phyloP scores from a whole-genome alignment of 2,329 filamentous ascomycete species.

The Sporothrix euskadiensis region DNA sequence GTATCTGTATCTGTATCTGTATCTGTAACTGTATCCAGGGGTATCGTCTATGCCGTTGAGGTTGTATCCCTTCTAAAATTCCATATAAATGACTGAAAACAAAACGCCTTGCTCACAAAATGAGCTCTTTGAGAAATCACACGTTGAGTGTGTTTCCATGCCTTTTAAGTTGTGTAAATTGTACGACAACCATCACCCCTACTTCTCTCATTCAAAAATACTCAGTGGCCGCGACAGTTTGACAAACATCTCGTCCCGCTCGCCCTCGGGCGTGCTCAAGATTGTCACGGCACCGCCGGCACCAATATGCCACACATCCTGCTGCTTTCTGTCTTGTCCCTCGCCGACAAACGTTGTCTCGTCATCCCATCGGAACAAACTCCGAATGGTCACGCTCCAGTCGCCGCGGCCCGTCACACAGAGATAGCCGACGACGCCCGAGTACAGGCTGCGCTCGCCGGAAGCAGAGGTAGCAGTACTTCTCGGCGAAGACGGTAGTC shows the following conservation, averaged over 20 bases:
- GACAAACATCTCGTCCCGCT: slow-evolving; percentile 88
- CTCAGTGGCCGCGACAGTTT: slow-evolving; percentile 64
- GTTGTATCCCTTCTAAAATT: neutral
- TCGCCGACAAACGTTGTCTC: slow-evolving; percentile 42
- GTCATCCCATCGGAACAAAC: slow-evolving; percentile 71
- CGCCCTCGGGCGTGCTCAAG: slow-evolving; percentile 74
- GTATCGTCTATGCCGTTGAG: slow-evolving; percentile 26
- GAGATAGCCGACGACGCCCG: slow-evolving; percentile 86
- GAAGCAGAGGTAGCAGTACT: no score
- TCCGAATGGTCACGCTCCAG: slow-evolving; percentile 89
- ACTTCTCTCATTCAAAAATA: slow-evolving; percentile 43
- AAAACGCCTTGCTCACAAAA: neutral
- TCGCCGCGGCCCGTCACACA: slow-evolving; percentile 82
- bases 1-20: neutral
- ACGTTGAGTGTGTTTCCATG: slow-evolving; percentile 29
- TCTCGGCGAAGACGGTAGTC: slow-evolving; percentile 38
- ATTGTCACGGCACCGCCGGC: slow-evolving; percentile 89
- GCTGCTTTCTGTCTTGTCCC: slow-evolving; percentile 33
- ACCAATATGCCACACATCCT: slow-evolving; percentile 76
- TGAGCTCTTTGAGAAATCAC: neutral
- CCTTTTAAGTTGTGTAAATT: neutral
- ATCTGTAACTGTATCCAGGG: neutral
- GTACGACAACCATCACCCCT: neutral
- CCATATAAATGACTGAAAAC: slow-evolving; percentile 24
- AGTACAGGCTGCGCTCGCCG: slow-evolving; percentile 71